phyloP scores from a whole-genome alignment of 345 rosid species.

The Arabidopsis thaliana region TAIR10.1 NC_003074.8:21140501-21141000 shows the following conservation, averaged over 20 bases:
- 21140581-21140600: background rate
- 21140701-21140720: slow-evolving; percentile 1
- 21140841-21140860: no score
- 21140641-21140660: background rate
- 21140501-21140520: slow-evolving; percentile 10
- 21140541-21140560: slow-evolving; percentile 4
- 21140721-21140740: background rate
- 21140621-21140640: slow-evolving; percentile 8
- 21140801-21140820: no score
- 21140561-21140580: background rate
- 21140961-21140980: background rate
- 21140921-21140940: background rate
- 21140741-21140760: background rate
- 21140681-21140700: background rate
- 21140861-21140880: background rate
- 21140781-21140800: no score
- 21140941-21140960: background rate
- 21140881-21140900: background rate
- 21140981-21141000: slow-evolving; percentile 5
- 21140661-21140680: background rate
- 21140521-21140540: background rate
- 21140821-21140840: no score
- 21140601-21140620: background rate
- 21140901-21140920: background rate
- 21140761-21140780: background rate